Percentiles rank a stretch among this genome's conserved stretches.
phyloP scores from a whole-genome alignment of 1,284 basidiomycete genomes.

The Austroboletus novae-zelandiae region DNA sequence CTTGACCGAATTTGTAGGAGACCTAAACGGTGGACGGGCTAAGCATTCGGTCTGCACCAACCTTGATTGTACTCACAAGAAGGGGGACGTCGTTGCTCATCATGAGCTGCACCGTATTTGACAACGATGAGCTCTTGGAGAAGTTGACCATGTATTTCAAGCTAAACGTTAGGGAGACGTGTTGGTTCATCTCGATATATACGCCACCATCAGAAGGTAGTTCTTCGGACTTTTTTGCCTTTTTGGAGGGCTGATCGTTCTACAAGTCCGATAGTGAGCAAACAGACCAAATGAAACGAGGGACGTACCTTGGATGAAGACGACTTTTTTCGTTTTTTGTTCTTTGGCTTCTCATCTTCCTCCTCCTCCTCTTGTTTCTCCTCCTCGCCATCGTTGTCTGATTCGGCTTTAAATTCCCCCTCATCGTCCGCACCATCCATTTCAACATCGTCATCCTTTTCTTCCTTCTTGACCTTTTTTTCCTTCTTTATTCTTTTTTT shows the following conservation, averaged over 20 bases:
- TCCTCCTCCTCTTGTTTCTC: conserved; percentile 55
- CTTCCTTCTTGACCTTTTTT: conserved; percentile 46
- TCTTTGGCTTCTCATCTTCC: conserved; percentile 30
- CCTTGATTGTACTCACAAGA: conserved; percentile 48
- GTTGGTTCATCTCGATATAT: conserved; percentile 78
- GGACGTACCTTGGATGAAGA: conserved; percentile 46
- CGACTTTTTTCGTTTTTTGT: conserved; percentile 64
- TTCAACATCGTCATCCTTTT: conserved; percentile 42
- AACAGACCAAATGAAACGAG: background rate
- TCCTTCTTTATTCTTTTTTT: conserved; percentile 47
- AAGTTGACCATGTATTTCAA: conserved; percentile 98
- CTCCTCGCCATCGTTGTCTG: conserved; percentile 52
- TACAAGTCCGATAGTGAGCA: conserved; percentile 29
- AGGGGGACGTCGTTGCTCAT: conserved; percentile 92
- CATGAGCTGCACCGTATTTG: conserved; percentile 74
- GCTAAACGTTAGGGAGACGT: conserved; percentile 93
- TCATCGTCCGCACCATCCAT: conserved; percentile 42
- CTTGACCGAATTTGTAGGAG: conserved; percentile 82
- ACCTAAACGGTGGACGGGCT: conserved; percentile 47
- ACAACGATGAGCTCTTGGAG: conserved; percentile 84
- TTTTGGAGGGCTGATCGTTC: conserved; percentile 49
- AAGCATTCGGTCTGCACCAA: conserved; percentile 4
- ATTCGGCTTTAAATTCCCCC: conserved; percentile 44
- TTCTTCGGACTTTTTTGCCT: conserved; percentile 51
- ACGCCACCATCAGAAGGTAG: conserved; percentile 56